Percentiles rank a stretch among this genome's conserved stretches.
These are phyloP conservation scores for Ceratobasidium sp. DNA, from an alignment of 1,284 basidiomycete species.

Conservation along the genomic window DNA sequence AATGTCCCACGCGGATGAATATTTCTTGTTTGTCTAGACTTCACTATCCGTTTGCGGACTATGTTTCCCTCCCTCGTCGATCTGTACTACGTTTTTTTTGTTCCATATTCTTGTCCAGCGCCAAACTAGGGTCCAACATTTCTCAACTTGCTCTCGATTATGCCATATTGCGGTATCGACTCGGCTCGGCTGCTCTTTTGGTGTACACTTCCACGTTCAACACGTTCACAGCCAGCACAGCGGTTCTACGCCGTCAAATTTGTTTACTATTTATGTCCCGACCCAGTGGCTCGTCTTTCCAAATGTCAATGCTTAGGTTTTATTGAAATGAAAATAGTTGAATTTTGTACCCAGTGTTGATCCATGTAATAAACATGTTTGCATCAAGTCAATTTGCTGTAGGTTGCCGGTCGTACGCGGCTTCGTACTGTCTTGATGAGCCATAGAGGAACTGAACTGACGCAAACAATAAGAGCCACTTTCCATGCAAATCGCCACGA, in stretches of 20 bases:
- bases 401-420: constrained; percentile 90
- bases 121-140: background rate
- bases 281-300: constrained; percentile 19
- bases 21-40: constrained; percentile 29
- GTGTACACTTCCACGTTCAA: constrained; percentile 31
- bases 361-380: background rate
- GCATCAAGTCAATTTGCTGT: constrained; percentile 74
- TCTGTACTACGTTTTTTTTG: constrained; percentile 4
- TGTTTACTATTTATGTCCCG: constrained; percentile 27
- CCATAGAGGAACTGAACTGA: constrained; percentile 91
- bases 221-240: constrained; percentile 22
- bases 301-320: constrained; percentile 36
- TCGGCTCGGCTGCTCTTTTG: constrained; percentile 26
- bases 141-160: constrained; percentile 33
- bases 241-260: constrained; percentile 8
- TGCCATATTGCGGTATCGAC: constrained; percentile 28
- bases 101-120: constrained; percentile 3
- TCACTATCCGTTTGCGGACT: constrained; percentile 32
- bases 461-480: constrained; percentile 90
- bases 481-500: constrained; percentile 93
- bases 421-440: constrained; percentile 88
- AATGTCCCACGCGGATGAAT: constrained; percentile 29
- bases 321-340: constrained; percentile 40
- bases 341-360: constrained; percentile 9
- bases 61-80: constrained; percentile 2